Percentiles rank a stretch among this genome's conserved stretches.
These are phyloP conservation scores for Aspergillus fischeri DNA, from an alignment of 2,329 filamentous ascomycete genomes.

Conservation along the genomic window DNA sequence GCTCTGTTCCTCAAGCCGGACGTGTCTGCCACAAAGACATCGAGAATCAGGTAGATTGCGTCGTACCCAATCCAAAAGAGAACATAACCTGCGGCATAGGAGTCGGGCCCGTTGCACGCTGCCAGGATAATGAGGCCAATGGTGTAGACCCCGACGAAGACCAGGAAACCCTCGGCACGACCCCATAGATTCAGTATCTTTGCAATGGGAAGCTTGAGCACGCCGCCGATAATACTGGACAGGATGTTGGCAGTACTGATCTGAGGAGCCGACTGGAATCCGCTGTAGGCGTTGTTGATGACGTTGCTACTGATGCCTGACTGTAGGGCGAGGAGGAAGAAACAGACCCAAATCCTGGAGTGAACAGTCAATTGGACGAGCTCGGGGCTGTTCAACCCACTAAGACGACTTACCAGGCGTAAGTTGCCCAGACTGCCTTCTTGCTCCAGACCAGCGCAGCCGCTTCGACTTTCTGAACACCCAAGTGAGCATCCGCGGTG, in stretches of 20 bases:
- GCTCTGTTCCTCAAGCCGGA: constrained; percentile 57
- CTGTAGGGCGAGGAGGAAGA: constrained; percentile 45
- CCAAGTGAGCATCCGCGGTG: constrained; percentile 31
- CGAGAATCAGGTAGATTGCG: constrained; percentile 53
- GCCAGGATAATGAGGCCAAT: constrained; percentile 59
- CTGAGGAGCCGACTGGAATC: constrained; percentile 49
- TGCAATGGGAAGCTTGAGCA: constrained; percentile 58
- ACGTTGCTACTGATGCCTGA: constrained; percentile 41
- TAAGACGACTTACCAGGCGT: constrained; percentile 27
- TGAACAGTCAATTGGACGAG: constrained; percentile 13
- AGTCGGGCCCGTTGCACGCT: constrained; percentile 55
- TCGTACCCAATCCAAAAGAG: constrained; percentile 58
- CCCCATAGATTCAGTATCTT: constrained; percentile 62
- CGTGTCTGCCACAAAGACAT: constrained; percentile 61
- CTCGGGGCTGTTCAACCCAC: not conserved
- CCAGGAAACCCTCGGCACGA: constrained; percentile 54
- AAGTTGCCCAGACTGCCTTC: constrained; percentile 30
- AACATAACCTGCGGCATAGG: constrained; percentile 60
- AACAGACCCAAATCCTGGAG: constrained; percentile 44
- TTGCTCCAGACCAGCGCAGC: constrained; percentile 45
- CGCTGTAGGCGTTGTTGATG: constrained; percentile 49
- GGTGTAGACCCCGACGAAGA: constrained; percentile 47
- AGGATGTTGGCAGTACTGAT: constrained; percentile 52
- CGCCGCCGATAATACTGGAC: constrained; percentile 53
- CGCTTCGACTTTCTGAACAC: constrained; percentile 47